Conservation (phyloP, 345 rosid species). For the Streptanthus diversifolius region DNA sequence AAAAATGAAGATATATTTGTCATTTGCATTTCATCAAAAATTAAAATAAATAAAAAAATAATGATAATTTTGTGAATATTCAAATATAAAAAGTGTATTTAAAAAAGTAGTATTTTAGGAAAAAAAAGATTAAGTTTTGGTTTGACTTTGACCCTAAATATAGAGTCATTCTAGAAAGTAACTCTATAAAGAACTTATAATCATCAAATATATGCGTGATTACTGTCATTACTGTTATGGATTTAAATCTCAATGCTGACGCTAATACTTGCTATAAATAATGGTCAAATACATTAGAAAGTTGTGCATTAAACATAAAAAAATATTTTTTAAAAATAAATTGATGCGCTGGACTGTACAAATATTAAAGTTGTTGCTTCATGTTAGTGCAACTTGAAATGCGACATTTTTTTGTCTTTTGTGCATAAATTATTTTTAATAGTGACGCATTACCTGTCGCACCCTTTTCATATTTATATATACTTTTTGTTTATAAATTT, state of each 20-base stretch:
- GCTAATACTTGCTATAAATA: background rate
- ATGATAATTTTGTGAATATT: too few relatives aligned
- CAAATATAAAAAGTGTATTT: too few relatives aligned
- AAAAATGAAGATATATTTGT: too few relatives aligned
- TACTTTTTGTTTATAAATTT: background rate
- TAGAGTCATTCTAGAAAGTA: too few relatives aligned
- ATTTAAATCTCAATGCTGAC: background rate
- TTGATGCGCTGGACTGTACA: background rate
- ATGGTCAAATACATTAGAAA: background rate
- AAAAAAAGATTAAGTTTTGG: too few relatives aligned
- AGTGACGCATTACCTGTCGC: conserved; percentile 28
- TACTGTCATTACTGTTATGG: too few relatives aligned
- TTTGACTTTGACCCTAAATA: too few relatives aligned
- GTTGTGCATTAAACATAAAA: background rate
- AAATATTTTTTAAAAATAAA: background rate
- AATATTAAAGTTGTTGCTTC: conserved; percentile 33
- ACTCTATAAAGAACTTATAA: too few relatives aligned
- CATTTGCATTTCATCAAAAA: too few relatives aligned
- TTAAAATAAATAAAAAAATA: too few relatives aligned
- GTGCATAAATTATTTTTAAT: background rate
- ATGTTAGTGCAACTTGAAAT: conserved; percentile 23
- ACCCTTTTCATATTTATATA: conserved; percentile 9
- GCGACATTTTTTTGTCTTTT: conserved; percentile 19
- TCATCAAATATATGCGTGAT: too few relatives aligned
- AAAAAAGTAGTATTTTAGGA: too few relatives aligned